These are phyloP conservation scores for Cardiosporidium cionae DNA, from an alignment of 169 alveolate genomes.

Conservation along the genomic window DNA sequence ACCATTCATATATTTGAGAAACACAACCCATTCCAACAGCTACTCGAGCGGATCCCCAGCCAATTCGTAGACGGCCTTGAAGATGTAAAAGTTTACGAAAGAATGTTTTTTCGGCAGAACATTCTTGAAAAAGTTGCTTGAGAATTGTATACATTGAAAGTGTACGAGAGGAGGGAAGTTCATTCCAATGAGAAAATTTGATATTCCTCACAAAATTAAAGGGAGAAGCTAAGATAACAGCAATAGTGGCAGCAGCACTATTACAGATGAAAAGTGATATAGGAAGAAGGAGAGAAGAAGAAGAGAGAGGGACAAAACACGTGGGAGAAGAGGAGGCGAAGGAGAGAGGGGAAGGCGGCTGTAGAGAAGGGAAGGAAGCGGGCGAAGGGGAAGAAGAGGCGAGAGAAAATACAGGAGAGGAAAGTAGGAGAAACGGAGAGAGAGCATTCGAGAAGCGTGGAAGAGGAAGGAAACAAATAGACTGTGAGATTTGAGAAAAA, in stretches of 20 bases:
- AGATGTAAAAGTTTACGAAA: not conserved
- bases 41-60: slow-evolving; percentile 30
- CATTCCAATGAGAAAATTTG: not conserved
- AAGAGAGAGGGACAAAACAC: not conserved
- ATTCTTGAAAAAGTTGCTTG: not conserved
- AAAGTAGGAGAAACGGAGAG: no score
- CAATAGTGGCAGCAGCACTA: slow-evolving; percentile 15
- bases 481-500: no score
- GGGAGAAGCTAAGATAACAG: slow-evolving; percentile 21
- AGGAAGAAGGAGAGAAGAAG: not conserved
- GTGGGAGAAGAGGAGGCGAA: not conserved
- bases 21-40: slow-evolving; percentile 17
- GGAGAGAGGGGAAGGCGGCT: not conserved
- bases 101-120: not conserved
- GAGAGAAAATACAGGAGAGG: no score
- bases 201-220: slow-evolving; percentile 16
- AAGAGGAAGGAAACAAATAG: no score
- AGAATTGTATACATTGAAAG: not conserved
- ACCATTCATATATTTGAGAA: not conserved
- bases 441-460: no score
- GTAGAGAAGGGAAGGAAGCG: no score
- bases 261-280: not conserved
- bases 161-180: not conserved
- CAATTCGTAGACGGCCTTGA: slow-evolving; percentile 7
- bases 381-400: no score